Percentiles rank a stretch among this genome's conserved stretches.
phyloP scores from a whole-genome alignment of 2,329 filamentous ascomycete species.

The Colletotrichum plurivorum region DNA sequence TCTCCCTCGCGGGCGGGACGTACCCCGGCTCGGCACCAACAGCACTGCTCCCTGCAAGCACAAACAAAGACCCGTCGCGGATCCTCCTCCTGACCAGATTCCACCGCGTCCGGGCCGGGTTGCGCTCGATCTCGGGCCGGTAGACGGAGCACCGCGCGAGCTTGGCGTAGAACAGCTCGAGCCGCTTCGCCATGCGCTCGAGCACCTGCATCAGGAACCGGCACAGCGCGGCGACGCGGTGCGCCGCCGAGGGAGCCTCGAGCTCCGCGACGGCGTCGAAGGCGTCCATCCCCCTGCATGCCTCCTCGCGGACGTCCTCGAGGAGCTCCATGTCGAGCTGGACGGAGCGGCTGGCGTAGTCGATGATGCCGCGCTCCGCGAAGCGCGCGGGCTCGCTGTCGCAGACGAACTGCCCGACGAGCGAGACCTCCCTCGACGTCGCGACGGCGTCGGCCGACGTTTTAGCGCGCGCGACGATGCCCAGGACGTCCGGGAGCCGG shows the following conservation, averaged over 20 bases:
- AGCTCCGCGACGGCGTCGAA: slow-evolving; percentile 62
- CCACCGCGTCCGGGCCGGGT: slow-evolving; percentile 68
- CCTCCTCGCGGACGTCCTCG: slow-evolving; percentile 67
- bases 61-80: slow-evolving; percentile 66
- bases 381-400: slow-evolving; percentile 62
- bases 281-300: slow-evolving; percentile 68
- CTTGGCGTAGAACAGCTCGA: slow-evolving; percentile 67
- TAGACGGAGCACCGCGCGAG: slow-evolving; percentile 65
- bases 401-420: slow-evolving; percentile 64
- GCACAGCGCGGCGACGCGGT: slow-evolving; percentile 56
- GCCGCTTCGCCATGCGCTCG: slow-evolving; percentile 66
- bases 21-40: slow-evolving; percentile 47
- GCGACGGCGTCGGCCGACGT: slow-evolving; percentile 60
- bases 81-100: slow-evolving; percentile 63
- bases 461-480: slow-evolving; percentile 57
- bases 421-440: slow-evolving; percentile 63
- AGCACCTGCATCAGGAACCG: slow-evolving; percentile 66
- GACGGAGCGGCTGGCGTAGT: slow-evolving; percentile 64
- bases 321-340: slow-evolving; percentile 67
- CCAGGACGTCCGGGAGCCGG: slow-evolving; percentile 61
- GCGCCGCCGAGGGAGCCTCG: slow-evolving; percentile 53
- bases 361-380: slow-evolving; percentile 66
- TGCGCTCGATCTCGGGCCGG: slow-evolving; percentile 65
- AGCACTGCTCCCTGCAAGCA: slow-evolving; percentile 57
- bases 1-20: slow-evolving; percentile 48